Evolutionary conservation across 1,284 basidiomycete species (phyloP), one percentile per base, ranked within the genome.

Genomic region (Schizopora paradoxa): DNA sequence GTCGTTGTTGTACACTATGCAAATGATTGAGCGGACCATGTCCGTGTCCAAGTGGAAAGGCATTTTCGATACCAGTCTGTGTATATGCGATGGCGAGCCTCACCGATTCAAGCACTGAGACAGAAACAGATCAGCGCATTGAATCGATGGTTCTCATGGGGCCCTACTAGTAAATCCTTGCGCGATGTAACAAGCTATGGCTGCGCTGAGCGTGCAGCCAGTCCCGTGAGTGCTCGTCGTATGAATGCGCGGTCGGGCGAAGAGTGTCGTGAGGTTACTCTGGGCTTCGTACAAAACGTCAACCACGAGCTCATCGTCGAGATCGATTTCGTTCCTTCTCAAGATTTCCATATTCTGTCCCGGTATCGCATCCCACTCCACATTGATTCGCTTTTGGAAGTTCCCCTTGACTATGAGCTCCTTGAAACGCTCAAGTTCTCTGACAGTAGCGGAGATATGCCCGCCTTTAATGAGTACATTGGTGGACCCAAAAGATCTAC

Each of bases 391-490:
- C 4, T 58, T 53, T 13, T 74, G 46, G 0, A 66, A 58, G 0
- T 66, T 58, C 19, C 63, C 57, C 0, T 46, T 49, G 0, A 48
- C 33, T 3, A 55, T 49, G 0, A 75, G 45, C 2, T 53, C 23
- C 8, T 61, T 51, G n/a, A n/a, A n/a, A n/a, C n/a, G n/a, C n/a
- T n/a, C n/a, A 16, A 87, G 67, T 35, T 83, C 77, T 0, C 59
- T 54, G 8, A 72, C 42, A 0, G 64, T 66, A 0, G 76, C 63
- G 0, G 65, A 63, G 5, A 89, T 58, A 59, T 97, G 94, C 0
- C 94, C 94, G 6, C 94, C 94, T 61, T 97, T 98, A 50, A 97
- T 65, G 2, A 97, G 72, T 0, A 91, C 82, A 0, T 80, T 78
- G 3, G 66, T 60, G 0, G 76, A 63, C 0, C 81, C 82, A 2